Conservation (phyloP, 2,329 filamentous ascomycete species). For the Aspergillus brasiliensis region DNA sequence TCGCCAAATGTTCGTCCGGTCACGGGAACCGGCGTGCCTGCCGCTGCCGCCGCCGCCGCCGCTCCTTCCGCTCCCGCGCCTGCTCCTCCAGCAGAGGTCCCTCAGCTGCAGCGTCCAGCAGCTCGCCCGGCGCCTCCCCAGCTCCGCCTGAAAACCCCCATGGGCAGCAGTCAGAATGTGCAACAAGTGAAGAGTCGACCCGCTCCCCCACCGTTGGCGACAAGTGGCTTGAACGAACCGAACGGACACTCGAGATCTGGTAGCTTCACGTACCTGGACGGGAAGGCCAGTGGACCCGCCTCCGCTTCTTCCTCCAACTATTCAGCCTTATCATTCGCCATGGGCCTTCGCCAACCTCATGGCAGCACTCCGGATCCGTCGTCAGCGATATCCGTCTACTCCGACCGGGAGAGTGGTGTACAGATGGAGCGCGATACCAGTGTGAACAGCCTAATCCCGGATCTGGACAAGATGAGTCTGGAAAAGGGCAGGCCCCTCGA, state of each 20-base stretch:
- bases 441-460: conserved; percentile 71
- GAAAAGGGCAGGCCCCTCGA: conserved; percentile 83
- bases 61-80: too few relatives aligned
- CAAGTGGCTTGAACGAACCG: conserved; percentile 76
- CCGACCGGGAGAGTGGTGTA: conserved; percentile 72
- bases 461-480: conserved; percentile 77
- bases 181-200: conserved; percentile 65
- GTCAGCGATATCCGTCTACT: conserved; percentile 84
- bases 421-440: conserved; percentile 83
- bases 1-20: conserved; percentile 82
- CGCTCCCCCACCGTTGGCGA: conserved; percentile 61
- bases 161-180: conserved; percentile 70
- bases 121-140: conserved; percentile 71
- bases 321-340: conserved; percentile 79
- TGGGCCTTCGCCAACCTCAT: conserved; percentile 64
- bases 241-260: conserved; percentile 80
- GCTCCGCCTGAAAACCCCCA: conserved; percentile 82
- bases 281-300: conserved; percentile 75
- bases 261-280: conserved; percentile 77
- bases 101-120: conserved; percentile 37
- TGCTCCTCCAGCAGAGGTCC: conserved; percentile 20
- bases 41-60: conserved; percentile 20
- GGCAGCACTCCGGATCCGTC: conserved; percentile 76
- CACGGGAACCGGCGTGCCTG: conserved; percentile 47
- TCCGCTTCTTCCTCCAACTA: conserved; percentile 87